Evolutionary conservation across 1,284 basidiomycete genomes (phyloP), one percentile per base, ranked within the genome.

Genomic region (Exobasidium cylindrosporum): DNA sequence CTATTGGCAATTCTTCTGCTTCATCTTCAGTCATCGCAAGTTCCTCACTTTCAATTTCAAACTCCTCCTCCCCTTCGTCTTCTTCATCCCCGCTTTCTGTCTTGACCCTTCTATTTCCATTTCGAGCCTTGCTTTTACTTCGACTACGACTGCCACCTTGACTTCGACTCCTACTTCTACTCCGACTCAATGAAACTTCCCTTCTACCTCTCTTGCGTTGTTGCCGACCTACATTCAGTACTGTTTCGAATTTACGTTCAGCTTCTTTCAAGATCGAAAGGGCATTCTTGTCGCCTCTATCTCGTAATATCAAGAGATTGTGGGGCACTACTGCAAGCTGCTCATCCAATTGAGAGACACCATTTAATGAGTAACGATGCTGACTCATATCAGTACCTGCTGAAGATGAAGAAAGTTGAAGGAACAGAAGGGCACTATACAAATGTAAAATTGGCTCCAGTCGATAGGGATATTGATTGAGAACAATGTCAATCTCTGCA

Each of bases 41-140:
- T 2, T 6, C 53, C 14, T 55, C 35, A 11, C 53, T 43, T 4
- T 40, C 31, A 4, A 2, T 3, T 21, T 55, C 53, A 23, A 31
- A 4, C 5, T 55, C 53, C 2, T 32, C 28, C 21, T 54, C n/a
- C 26, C 53, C 29, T 30, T 29, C 53, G 23, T 24, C 47, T 10
- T 7, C 7, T 50, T 31, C 24, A 14, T 23, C 21, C 13, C 31
- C 23, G 32, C 4, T 26, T 4, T 55, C 40, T 32, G 53, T 29
- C 28, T 44, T 31, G 32, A 21, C 53, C 28, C 35, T 21, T 54
- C 28, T 58, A 4, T 14, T 54, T 3, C 17, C 28, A 5, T 17
- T 55, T 49, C n/a, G 5, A 49, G n/a, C 53, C 47, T 24, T 54
- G 17, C 47, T 58, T 54, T 29, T 13, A 24, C 45, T 58, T 6